A percentile compares a stretch with the other conserved stretches of the same genome.
These are phyloP conservation scores for Cytospora leucostoma DNA, from an alignment of 2,329 filamentous ascomycete species.

Conservation along the genomic window DNA sequence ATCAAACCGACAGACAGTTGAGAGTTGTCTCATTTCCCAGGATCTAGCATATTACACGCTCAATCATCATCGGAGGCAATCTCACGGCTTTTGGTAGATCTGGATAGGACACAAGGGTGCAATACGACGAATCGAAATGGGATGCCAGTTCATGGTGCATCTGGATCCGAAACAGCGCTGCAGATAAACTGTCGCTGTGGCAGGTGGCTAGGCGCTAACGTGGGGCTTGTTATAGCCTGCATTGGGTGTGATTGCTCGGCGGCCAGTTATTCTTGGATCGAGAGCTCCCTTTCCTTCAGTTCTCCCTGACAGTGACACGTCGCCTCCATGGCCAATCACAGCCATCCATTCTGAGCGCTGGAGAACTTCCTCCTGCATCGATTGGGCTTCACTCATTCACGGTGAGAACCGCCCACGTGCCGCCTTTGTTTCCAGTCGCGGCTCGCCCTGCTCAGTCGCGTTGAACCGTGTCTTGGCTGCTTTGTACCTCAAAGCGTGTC, in stretches of 20 bases:
- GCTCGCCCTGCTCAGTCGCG: slow-evolving; percentile 3
- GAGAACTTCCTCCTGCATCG: slow-evolving; percentile 3
- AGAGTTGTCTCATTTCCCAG: not conserved
- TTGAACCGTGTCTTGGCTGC: slow-evolving; percentile 5
- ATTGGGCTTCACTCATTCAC: slow-evolving; percentile 7
- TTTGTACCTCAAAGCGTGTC: slow-evolving; percentile 5
- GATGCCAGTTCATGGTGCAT: not conserved
- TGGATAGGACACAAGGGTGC: not conserved
- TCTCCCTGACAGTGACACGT: not conserved
- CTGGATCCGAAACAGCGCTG: not conserved
- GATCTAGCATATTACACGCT: not conserved
- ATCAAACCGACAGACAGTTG: not conserved
- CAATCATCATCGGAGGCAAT: not conserved
- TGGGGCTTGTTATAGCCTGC: not conserved
- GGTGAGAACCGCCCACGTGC: not conserved
- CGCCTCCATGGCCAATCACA: slow-evolving; percentile 3
- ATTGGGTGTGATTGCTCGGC: slow-evolving; percentile 11
- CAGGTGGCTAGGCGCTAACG: slow-evolving; percentile 9
- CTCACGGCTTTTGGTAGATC: not conserved
- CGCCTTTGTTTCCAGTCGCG: slow-evolving; percentile 13
- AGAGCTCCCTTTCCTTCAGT: slow-evolving; percentile 1
- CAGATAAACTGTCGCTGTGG: not conserved
- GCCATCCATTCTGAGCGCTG: slow-evolving; percentile 8
- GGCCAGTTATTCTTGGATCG: slow-evolving; percentile 13
- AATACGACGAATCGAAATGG: not conserved